Conservation (phyloP, 257 asterid genomes). For the Leptodermis oblonga region DNA sequence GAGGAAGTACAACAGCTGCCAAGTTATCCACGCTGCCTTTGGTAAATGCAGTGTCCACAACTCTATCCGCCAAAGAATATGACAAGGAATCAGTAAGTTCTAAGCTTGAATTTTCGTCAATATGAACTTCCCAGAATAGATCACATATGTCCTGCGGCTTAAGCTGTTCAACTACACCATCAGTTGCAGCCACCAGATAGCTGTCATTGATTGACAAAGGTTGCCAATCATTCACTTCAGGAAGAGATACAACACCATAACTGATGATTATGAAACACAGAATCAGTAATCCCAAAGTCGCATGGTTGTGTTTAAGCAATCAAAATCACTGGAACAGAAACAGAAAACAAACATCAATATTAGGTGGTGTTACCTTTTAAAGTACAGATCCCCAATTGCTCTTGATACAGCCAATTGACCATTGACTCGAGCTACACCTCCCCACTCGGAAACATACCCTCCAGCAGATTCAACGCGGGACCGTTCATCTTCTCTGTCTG, state of each 20-base stretch:
- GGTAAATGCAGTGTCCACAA: conserved; percentile 72
- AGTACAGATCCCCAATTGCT: conserved; percentile 82
- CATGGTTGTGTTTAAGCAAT: neutral
- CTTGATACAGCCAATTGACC: conserved; percentile 93
- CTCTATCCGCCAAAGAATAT: conserved; percentile 76
- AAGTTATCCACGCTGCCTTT: conserved; percentile 87
- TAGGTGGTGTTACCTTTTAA: conserved; percentile 49
- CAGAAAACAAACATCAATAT: neutral
- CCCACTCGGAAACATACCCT: conserved; percentile 83
- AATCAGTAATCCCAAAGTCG: conserved; percentile 17
- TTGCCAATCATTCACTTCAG: conserved; percentile 97
- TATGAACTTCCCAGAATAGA: conserved; percentile 61
- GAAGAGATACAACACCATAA: conserved; percentile 91
- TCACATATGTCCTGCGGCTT: conserved; percentile 87
- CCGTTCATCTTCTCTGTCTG: conserved; percentile 89
- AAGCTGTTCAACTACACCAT: conserved; percentile 86
- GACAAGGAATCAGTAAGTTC: conserved; percentile 52
- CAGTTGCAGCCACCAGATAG: conserved; percentile 88
- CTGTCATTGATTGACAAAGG: conserved; percentile 74
- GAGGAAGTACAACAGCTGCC: conserved; percentile 76
- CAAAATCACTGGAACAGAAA: neutral
- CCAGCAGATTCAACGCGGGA: conserved; percentile 87
- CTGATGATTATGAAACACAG: conserved; percentile 40
- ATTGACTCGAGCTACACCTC: conserved; percentile 90
- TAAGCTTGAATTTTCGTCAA: conserved; percentile 33